Evolutionary conservation across 2,329 filamentous ascomycete species (phyloP).

Genomic region (Paramyrothecium roridum): DNA sequence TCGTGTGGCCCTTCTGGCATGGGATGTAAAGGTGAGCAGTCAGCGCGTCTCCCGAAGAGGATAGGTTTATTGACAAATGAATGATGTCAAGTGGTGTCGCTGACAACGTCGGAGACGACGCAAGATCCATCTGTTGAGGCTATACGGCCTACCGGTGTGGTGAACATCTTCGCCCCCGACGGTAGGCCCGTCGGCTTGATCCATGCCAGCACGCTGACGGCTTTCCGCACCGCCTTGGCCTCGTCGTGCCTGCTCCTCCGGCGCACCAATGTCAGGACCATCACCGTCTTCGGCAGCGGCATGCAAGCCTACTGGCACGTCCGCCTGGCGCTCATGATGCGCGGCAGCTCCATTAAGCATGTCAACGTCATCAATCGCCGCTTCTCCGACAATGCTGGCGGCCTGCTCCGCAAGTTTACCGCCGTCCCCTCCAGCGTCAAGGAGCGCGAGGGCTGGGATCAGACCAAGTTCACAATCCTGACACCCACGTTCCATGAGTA

Average conservation of each 20-base stretch:
- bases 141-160: conserved; percentile 58
- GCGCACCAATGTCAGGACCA: conserved; percentile 67
- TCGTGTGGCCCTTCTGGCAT: conserved; percentile 61
- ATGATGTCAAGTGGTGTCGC: conserved; percentile 54
- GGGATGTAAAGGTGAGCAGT: conserved; percentile 60
- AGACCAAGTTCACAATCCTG: conserved; percentile 64
- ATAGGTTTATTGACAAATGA: no score
- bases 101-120: conserved; percentile 39
- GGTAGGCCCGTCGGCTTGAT: conserved; percentile 66
- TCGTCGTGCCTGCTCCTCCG: conserved; percentile 63
- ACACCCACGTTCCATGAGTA: conserved; percentile 71
- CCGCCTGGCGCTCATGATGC: conserved; percentile 74
- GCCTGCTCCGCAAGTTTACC: conserved; percentile 47
- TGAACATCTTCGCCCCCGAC: conserved; percentile 64
- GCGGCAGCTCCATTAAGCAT: conserved; percentile 66
- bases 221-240: conserved; percentile 74
- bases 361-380: conserved; percentile 81
- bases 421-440: conserved; percentile 40
- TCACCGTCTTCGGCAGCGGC: conserved; percentile 85
- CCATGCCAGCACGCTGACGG: conserved; percentile 71
- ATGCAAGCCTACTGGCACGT: conserved; percentile 95
- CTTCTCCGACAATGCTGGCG: conserved; percentile 56
- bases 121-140: conserved; percentile 23
- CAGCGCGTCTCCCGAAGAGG: neutral
- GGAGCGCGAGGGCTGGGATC: conserved; percentile 57